phyloP scores from a whole-genome alignment of 2,329 filamentous ascomycete species.

The Neopestalotiopsis sp. region DNA sequence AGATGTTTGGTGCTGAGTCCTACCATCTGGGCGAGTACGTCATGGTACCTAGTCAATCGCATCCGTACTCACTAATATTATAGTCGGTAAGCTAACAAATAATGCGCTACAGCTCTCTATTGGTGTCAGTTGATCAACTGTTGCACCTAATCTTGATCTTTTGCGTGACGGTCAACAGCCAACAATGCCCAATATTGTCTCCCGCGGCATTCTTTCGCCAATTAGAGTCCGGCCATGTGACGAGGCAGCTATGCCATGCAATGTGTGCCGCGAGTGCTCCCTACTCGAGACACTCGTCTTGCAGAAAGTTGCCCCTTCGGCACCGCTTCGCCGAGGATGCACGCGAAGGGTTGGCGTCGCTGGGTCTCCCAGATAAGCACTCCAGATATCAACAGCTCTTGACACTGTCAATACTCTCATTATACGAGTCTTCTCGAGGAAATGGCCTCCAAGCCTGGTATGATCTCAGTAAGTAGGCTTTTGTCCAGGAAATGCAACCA shows the following conservation, averaged over 20 bases:
- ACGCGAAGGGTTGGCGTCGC: background rate
- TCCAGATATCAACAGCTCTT: background rate
- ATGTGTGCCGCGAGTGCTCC: background rate
- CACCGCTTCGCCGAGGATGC: background rate
- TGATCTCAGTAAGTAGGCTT: background rate
- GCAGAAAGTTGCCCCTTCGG: background rate
- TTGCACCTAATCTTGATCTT: conserved; percentile 3
- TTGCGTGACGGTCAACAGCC: background rate
- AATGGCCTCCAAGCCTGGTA: conserved; percentile 1
- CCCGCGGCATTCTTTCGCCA: background rate
- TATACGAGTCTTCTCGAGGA: background rate
- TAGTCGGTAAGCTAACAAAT: background rate
- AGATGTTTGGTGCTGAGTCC: background rate
- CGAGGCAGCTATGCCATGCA: background rate
- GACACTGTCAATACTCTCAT: background rate
- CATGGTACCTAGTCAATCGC: background rate
- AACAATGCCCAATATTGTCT: background rate
- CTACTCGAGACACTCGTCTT: background rate
- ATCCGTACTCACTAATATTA: background rate
- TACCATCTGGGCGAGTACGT: background rate
- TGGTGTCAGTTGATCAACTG: background rate
- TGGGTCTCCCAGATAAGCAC: background rate
- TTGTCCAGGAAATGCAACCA: background rate
- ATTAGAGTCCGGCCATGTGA: background rate
- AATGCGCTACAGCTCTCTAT: background rate